These are phyloP conservation scores for Athelia sp. DNA, from an alignment of 1,284 basidiomycete genomes.

Conservation along the genomic window DNA sequence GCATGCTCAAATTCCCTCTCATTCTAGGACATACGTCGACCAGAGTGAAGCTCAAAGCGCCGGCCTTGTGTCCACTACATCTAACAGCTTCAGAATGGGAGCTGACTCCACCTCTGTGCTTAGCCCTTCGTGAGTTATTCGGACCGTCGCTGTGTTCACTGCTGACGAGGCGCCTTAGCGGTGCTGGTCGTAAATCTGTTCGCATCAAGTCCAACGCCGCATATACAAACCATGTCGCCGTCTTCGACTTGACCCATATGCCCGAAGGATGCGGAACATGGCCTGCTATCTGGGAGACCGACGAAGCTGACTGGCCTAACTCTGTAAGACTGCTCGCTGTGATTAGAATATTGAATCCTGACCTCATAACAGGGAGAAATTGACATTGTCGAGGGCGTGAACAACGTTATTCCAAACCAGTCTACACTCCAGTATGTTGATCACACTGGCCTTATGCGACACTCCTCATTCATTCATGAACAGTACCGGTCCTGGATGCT, in stretches of 20 bases:
- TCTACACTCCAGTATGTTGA: conserved; percentile 47
- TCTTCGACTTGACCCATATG: conserved; percentile 37
- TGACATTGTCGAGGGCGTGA: conserved; percentile 69
- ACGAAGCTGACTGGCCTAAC: conserved; percentile 44
- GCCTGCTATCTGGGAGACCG: conserved; percentile 51
- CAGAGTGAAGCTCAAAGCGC: conserved; percentile 18
- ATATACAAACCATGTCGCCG: conserved; percentile 18
- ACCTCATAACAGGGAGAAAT: conserved; percentile 46
- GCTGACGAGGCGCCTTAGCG: conserved; percentile 8
- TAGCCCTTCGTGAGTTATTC: neutral
- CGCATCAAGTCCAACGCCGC: conserved; percentile 19
- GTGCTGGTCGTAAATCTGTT: conserved; percentile 22
- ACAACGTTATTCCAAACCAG: conserved; percentile 48
- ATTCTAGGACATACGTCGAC: conserved; percentile 27
- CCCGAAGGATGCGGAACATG: conserved; percentile 42
- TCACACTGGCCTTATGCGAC: too few relatives aligned
- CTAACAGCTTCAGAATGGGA: conserved; percentile 27
- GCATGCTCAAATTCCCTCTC: conserved; percentile 2
- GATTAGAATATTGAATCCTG: neutral
- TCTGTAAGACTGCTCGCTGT: conserved; percentile 22
- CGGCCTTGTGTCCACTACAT: conserved; percentile 26
- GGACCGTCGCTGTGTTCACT: neutral
- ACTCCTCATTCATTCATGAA: too few relatives aligned
- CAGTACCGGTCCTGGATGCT: conserved; percentile 47
- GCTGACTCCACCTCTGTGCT: conserved; percentile 25